Conservation (phyloP, 306 rosid genomes). For the Senna siamea region DNA sequence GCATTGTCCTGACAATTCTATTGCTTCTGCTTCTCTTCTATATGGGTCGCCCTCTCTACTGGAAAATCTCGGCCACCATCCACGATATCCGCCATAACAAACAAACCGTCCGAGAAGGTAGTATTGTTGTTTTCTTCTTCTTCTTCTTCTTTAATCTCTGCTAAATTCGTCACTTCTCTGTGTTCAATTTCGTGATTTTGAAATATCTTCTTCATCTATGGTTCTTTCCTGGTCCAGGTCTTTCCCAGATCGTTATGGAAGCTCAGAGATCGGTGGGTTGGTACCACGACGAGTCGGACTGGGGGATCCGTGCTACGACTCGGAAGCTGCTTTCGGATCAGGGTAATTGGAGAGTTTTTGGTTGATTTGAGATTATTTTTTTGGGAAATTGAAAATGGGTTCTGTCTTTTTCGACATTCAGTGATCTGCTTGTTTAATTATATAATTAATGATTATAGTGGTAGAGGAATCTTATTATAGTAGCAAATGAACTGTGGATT, state of each 20-base stretch:
- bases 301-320: constrained; percentile 13
- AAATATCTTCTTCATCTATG: not conserved
- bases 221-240: constrained; percentile 43
- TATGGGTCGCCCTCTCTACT: constrained; percentile 77
- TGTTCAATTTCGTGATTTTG: not conserved
- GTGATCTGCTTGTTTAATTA: constrained; percentile 20
- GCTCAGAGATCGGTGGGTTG: constrained; percentile 77
- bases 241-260: constrained; percentile 66
- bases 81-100: constrained; percentile 71
- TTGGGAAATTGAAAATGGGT: not conserved
- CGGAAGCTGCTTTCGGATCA: constrained; percentile 39
- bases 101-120: constrained; percentile 74
- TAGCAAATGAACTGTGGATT: not conserved
- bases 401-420: not conserved
- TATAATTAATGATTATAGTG: constrained; percentile 8
- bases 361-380: not conserved
- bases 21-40: constrained; percentile 58
- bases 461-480: constrained; percentile 29
- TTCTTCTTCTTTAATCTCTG: too few relatives aligned
- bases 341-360: not conserved
- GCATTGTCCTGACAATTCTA: constrained; percentile 41
- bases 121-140: not conserved
- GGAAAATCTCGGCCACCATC: constrained; percentile 69
- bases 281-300: constrained; percentile 43
- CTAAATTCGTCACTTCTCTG: not conserved